Evolutionary conservation across 2,329 filamentous ascomycete genomes (phyloP).

Genomic region (Fusarium graminum): DNA sequence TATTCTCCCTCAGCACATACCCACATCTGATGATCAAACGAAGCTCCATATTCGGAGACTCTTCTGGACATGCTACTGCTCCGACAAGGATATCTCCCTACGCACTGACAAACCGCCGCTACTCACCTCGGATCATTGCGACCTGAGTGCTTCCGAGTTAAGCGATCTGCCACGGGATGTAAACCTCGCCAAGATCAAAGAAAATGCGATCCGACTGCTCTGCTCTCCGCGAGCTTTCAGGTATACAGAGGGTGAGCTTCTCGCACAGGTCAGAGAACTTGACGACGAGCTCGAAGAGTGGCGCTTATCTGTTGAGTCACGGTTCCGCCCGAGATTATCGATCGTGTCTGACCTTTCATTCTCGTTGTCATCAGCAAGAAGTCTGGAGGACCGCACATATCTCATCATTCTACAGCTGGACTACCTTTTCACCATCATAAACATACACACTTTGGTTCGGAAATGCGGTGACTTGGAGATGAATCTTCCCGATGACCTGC

Average conservation of each 20-base stretch:
- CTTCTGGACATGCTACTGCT: constrained; percentile 35
- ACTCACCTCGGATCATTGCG: constrained; percentile 26
- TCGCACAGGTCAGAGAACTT: constrained; percentile 47
- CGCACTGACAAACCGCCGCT: constrained; percentile 22
- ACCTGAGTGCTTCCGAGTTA: constrained; percentile 21
- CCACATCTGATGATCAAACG: constrained; percentile 20
- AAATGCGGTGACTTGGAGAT: constrained; percentile 36
- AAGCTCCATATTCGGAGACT: constrained; percentile 10
- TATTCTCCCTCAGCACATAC: constrained; percentile 30
- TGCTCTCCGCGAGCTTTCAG: constrained; percentile 33
- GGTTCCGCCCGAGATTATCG: constrained; percentile 31
- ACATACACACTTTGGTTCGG: constrained; percentile 36
- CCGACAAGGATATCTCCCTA: constrained; percentile 21
- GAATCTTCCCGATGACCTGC: constrained; percentile 37
- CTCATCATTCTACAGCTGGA: constrained; percentile 36
- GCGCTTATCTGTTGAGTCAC: constrained; percentile 46
- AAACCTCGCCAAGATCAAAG: constrained; percentile 34
- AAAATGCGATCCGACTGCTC: constrained; percentile 29
- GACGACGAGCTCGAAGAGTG: constrained; percentile 53
- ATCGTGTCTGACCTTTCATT: constrained; percentile 26
- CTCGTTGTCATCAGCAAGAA: constrained; percentile 9
- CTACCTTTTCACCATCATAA: constrained; percentile 40
- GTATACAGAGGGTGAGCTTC: constrained; percentile 43
- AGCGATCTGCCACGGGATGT: constrained; percentile 22
- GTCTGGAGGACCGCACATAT: constrained; percentile 25